phyloP scores from a whole-genome alignment of 2,329 filamentous ascomycete genomes.

The Teratosphaeria gauchensis region DNA sequence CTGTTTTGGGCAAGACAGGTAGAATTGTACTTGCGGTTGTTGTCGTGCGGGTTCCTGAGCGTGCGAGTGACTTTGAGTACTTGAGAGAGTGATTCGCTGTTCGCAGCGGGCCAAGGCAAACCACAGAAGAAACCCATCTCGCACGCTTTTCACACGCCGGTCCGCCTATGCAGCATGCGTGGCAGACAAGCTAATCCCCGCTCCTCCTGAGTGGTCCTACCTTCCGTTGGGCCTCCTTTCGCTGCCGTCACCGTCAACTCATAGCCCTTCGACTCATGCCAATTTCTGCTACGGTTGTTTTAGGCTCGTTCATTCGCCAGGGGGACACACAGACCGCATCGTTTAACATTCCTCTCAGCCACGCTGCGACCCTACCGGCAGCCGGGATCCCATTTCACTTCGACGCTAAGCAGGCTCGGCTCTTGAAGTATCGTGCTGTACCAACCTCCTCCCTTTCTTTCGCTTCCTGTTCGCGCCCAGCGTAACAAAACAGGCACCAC shows the following conservation, averaged over 20 bases:
- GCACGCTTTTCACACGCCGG: not conserved
- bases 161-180: not conserved
- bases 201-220: not conserved
- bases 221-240: not conserved
- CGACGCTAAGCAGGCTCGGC: not conserved
- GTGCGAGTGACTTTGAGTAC: not conserved
- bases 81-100: not conserved
- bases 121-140: not conserved
- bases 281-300: not conserved
- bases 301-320: not conserved
- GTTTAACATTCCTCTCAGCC: conserved; percentile 1
- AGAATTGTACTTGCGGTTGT: not conserved
- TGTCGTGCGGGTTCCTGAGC: not conserved
- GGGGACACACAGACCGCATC: conserved; percentile 3
- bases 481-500: conserved; percentile 5
- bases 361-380: not conserved
- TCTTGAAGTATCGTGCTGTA: not conserved
- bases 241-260: not conserved
- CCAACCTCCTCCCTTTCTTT: conserved; percentile 2
- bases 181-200: not conserved
- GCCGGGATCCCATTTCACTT: not conserved
- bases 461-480: conserved; percentile 5
- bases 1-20: not conserved
- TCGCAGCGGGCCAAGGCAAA: not conserved
- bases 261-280: conserved; percentile 2